Evolutionary conservation across 345 rosid species (phyloP).

Genomic region (Carallia pectinifolia): DNA sequence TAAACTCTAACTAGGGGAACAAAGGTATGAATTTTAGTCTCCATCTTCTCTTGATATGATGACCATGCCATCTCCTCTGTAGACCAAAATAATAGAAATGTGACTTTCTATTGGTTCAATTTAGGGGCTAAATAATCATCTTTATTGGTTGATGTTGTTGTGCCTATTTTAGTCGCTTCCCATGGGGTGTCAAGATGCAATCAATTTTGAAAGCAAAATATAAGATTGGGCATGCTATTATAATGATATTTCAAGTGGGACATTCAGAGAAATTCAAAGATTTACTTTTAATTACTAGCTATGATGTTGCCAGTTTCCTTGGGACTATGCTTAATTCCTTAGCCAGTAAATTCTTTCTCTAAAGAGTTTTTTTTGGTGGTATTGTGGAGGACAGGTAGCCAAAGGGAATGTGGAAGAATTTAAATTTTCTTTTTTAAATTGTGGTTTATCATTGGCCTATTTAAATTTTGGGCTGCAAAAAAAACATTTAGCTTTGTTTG

Average conservation of each 20-base stretch:
- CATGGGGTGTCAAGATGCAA: constrained; percentile 43
- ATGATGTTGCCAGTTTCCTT: constrained; percentile 71
- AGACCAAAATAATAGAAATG: too few relatives aligned
- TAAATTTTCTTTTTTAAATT: background rate
- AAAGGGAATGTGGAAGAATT: background rate
- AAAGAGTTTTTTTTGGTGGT: constrained; percentile 38
- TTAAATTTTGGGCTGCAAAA: too few relatives aligned
- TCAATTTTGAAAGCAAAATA: constrained; percentile 63
- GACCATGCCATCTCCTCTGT: too few relatives aligned
- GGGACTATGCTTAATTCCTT: constrained; percentile 59
- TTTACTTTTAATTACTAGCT: constrained; percentile 43
- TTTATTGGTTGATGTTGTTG: background rate
- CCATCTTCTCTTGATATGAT: too few relatives aligned
- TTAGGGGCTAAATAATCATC: background rate
- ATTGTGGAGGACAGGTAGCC: constrained; percentile 3
- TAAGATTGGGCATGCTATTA: constrained; percentile 62
- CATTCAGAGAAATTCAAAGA: constrained; percentile 62
- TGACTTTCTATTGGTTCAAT: too few relatives aligned
- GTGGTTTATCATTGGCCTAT: too few relatives aligned
- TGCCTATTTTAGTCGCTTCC: constrained; percentile 42
- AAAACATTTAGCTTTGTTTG: too few relatives aligned
- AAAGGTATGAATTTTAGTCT: too few relatives aligned
- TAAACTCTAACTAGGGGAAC: too few relatives aligned
- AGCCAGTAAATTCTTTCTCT: constrained; percentile 53
- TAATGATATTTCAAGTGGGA: constrained; percentile 74